phyloP scores from a whole-genome alignment of 1,139 yeast genomes.

The Protomyces arabidopsidicola region DNA sequence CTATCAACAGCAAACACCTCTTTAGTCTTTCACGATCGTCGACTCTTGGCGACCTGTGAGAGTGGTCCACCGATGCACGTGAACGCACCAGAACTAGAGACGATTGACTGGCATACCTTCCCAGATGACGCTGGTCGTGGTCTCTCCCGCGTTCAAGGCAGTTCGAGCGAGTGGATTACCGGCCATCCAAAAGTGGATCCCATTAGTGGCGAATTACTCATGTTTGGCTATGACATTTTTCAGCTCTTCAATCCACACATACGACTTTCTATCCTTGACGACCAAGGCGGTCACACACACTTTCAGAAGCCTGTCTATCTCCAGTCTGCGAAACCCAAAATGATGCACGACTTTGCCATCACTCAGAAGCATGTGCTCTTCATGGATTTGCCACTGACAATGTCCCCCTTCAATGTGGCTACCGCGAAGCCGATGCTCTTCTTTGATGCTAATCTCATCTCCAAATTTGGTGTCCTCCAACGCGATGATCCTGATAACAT shows the following conservation, averaged over 20 bases:
- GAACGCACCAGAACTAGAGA: constrained; percentile 20
- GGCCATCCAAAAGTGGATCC: constrained; percentile 28
- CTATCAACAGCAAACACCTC: constrained; percentile 26
- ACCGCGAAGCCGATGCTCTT: constrained; percentile 24
- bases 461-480: constrained; percentile 20
- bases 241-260: constrained; percentile 21
- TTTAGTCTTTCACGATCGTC: constrained; percentile 20
- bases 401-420: constrained; percentile 27
- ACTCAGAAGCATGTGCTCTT: constrained; percentile 17
- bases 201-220: constrained; percentile 18
- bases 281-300: constrained; percentile 16
- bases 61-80: constrained; percentile 27
- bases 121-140: neutral
- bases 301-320: constrained; percentile 24
- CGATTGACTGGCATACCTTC: constrained; percentile 26
- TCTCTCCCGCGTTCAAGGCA: constrained; percentile 12
- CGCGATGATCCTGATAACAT: constrained; percentile 3
- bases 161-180: constrained; percentile 25
- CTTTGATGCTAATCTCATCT: constrained; percentile 5
- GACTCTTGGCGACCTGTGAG: constrained; percentile 26
- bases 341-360: constrained; percentile 29
- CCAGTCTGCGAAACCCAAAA: constrained; percentile 14
- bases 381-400: constrained; percentile 23
- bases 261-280: constrained; percentile 13
- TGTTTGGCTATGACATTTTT: constrained; percentile 28